Conservation (phyloP, 73 alveolate species). For the Loxodes magnus region DNA sequence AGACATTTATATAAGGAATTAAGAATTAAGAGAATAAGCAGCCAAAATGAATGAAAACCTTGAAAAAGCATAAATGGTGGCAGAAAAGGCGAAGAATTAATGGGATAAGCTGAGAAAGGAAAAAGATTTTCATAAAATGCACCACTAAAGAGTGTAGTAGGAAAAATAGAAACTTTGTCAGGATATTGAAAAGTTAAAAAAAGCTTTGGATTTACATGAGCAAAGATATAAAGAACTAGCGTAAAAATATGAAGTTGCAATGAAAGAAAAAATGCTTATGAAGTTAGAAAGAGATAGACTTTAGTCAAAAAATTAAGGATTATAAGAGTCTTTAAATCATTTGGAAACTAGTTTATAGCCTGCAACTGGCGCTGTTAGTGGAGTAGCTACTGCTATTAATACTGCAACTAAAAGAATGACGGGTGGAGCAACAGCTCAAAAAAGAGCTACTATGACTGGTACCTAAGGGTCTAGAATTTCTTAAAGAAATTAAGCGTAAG, state of each 20-base stretch:
- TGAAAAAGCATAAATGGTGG: conserved; percentile 19
- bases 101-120: conserved; percentile 96
- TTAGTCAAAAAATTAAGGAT: conserved; percentile 76
- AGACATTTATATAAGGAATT: conserved; percentile 93
- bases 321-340: conserved; percentile 66
- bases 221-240: conserved; percentile 86
- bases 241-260: conserved; percentile 92
- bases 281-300: conserved; percentile 96
- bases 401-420: conserved; percentile 12
- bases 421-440: too few species aligned
- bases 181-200: conserved; percentile 87
- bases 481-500: too few species aligned
- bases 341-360: conserved; percentile 55
- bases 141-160: conserved; percentile 95
- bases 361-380: conserved; percentile 11
- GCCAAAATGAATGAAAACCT: conserved; percentile 63
- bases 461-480: too few species aligned
- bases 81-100: conserved; percentile 83
- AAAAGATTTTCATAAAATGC: conserved; percentile 97
- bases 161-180: conserved; percentile 75
- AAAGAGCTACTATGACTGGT: too few species aligned
- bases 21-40: conserved; percentile 82
- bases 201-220: conserved; percentile 88
- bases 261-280: conserved; percentile 96
- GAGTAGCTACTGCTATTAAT: conserved; percentile 15